Evolutionary conservation across 495 filamentous ascomycete species (phyloP).

Genomic region (Lepidopterella palustris): DNA sequence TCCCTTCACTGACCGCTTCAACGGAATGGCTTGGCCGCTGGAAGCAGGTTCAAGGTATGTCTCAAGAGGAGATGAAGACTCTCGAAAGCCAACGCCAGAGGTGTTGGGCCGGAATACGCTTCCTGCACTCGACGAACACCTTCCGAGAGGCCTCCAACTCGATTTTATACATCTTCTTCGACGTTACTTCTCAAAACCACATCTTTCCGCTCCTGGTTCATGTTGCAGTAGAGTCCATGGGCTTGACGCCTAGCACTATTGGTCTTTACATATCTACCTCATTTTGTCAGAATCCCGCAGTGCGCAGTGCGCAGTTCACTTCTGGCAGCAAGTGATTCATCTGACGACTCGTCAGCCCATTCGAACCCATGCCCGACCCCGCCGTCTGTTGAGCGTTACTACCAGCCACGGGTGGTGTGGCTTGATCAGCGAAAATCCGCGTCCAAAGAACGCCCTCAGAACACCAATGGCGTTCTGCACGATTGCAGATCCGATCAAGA

Average conservation of each 20-base stretch:
- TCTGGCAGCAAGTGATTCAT: slow-evolving; percentile 19
- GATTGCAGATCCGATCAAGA: slow-evolving; percentile 25
- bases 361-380: neutral
- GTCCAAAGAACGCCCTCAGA: neutral
- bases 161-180: slow-evolving; percentile 24
- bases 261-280: slow-evolving; percentile 17
- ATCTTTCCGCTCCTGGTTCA: slow-evolving; percentile 24
- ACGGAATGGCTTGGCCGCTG: neutral
- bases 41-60: slow-evolving; percentile 3
- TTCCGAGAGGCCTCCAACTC: slow-evolving; percentile 14
- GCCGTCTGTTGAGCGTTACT: neutral
- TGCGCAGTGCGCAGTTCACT: slow-evolving; percentile 15
- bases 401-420: neutral
- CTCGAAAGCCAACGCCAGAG: slow-evolving; percentile 13
- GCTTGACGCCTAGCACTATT: slow-evolving; percentile 24
- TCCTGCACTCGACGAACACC: slow-evolving; percentile 10
- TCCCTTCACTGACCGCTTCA: neutral
- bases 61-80: slow-evolving; percentile 7
- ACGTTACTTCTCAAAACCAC: slow-evolving; percentile 1
- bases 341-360: slow-evolving; percentile 1
- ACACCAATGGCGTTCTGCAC: slow-evolving; percentile 8
- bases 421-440: neutral
- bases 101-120: slow-evolving; percentile 13
- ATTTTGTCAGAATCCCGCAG: slow-evolving; percentile 14
- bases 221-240: slow-evolving; percentile 17